These are phyloP conservation scores for Nakataea oryzae DNA, from an alignment of 2,329 filamentous ascomycete species.

Conservation along the genomic window DNA sequence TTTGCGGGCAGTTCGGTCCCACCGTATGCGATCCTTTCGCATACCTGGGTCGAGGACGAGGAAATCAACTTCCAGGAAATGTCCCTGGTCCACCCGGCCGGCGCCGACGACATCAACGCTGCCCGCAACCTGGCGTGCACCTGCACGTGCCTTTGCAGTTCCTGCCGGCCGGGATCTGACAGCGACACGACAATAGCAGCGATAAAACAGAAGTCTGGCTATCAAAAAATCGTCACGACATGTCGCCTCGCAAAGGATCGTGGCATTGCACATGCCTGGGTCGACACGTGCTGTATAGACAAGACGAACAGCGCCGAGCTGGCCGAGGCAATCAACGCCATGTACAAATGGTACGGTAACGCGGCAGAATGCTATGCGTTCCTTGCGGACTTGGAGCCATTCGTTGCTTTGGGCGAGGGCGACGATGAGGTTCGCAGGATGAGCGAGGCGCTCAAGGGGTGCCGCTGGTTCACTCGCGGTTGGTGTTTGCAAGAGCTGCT, in stretches of 20 bases:
- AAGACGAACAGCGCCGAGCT: conserved; percentile 5
- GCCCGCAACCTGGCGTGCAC: conserved; percentile 3
- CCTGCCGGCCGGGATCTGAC: background rate
- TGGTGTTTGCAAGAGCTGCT: conserved; percentile 1
- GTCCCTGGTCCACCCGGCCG: background rate
- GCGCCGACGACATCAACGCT: background rate
- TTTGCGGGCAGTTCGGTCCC: conserved; percentile 15
- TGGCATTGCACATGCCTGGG: background rate
- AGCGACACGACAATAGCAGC: background rate
- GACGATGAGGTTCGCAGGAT: background rate
- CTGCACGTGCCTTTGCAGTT: background rate
- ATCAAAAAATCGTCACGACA: conserved; percentile 5
- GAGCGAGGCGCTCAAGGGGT: background rate
- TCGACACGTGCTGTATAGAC: conserved; percentile 5
- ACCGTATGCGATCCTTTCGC: conserved; percentile 14
- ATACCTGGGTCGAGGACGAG: conserved; percentile 9
- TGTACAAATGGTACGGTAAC: conserved; percentile 3
- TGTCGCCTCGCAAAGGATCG: conserved; percentile 4
- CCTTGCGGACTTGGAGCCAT: background rate
- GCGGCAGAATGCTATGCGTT: conserved; percentile 1
- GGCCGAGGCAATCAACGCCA: conserved; percentile 5
- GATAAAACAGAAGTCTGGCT: conserved; percentile 1
- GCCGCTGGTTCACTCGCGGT: conserved; percentile 1
- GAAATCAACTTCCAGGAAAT: conserved; percentile 11
- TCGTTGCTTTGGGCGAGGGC: background rate